phyloP scores from a whole-genome alignment of 768 basidiomycete genomes.

The Boletus reticuloceps region DNA sequence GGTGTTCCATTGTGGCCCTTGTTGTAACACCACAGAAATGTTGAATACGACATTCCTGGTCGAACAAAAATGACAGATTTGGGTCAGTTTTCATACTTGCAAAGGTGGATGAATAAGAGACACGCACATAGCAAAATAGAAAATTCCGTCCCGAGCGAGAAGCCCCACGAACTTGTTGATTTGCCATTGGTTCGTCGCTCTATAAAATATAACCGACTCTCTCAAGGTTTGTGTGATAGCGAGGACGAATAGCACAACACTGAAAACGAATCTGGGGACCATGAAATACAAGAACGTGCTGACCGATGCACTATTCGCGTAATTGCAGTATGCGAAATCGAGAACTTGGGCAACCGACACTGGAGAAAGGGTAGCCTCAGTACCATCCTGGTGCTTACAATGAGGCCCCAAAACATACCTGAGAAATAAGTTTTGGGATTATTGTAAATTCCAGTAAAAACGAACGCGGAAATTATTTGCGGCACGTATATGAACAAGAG shows the following conservation, averaged over 20 bases:
- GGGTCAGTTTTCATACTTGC: background rate
- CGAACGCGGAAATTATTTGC: background rate
- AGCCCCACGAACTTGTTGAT: background rate
- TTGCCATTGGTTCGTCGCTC: background rate
- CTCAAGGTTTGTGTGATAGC: background rate
- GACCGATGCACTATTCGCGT: background rate
- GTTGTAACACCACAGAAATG: background rate
- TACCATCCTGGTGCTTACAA: too few relatives aligned
- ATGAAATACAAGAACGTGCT: background rate
- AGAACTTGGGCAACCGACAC: background rate
- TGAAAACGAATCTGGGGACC: background rate
- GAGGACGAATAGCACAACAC: background rate
- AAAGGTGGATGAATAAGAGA: too few relatives aligned
- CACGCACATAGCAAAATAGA: slow-evolving; percentile 5
- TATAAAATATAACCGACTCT: background rate
- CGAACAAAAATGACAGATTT: background rate
- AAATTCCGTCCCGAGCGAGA: background rate
- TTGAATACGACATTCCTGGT: background rate
- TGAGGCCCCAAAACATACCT: background rate
- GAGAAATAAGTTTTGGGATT: background rate
- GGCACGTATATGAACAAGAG: slow-evolving; percentile 4
- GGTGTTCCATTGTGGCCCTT: background rate
- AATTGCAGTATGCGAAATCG: background rate
- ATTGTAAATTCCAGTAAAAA: background rate
- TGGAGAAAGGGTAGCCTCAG: background rate